Evolutionary conservation across 2,329 filamentous ascomycete species (phyloP).

Genomic region (Corynespora cassiicola): DNA sequence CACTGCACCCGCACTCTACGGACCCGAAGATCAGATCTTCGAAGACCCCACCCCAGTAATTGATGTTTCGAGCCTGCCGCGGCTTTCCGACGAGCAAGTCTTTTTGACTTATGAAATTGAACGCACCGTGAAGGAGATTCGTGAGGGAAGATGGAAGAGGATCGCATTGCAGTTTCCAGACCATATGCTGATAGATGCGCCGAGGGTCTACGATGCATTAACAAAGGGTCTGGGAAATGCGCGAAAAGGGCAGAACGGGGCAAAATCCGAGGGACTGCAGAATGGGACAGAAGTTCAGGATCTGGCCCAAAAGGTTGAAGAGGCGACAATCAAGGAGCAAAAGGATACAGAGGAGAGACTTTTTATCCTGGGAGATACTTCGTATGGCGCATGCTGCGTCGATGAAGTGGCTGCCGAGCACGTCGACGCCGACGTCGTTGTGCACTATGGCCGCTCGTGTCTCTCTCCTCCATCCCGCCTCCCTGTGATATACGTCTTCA

Average conservation of each 20-base stretch:
- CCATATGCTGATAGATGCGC: conserved; percentile 85
- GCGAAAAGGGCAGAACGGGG: conserved; percentile 14
- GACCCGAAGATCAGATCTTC: conserved; percentile 67
- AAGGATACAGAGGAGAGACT: conserved; percentile 57
- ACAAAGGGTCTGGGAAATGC: conserved; percentile 55
- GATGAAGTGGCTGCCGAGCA: conserved; percentile 97
- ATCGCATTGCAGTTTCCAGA: conserved; percentile 97
- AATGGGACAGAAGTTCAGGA: conserved; percentile 16
- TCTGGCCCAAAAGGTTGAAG: conserved; percentile 21
- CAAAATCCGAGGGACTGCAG: too few species aligned
- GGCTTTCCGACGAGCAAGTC: conserved; percentile 72
- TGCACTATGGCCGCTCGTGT: conserved; percentile 93
- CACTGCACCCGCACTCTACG: conserved; percentile 65
- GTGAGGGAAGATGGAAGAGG: conserved; percentile 71
- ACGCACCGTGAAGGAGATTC: conserved; percentile 78
- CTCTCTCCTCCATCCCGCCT: conserved; percentile 87
- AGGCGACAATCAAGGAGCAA: conserved; percentile 16
- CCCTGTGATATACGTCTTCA: conserved; percentile 91
- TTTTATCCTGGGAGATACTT: conserved; percentile 92
- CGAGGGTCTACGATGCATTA: conserved; percentile 75
- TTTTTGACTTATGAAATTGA: conserved; percentile 82
- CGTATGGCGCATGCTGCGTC: conserved; percentile 95
- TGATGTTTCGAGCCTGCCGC: conserved; percentile 38
- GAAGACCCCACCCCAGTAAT: conserved; percentile 58
- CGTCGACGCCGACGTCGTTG: conserved; percentile 84